phyloP scores from a whole-genome alignment of 2,329 filamentous ascomycete genomes.

The Botrytis aclada region DNA sequence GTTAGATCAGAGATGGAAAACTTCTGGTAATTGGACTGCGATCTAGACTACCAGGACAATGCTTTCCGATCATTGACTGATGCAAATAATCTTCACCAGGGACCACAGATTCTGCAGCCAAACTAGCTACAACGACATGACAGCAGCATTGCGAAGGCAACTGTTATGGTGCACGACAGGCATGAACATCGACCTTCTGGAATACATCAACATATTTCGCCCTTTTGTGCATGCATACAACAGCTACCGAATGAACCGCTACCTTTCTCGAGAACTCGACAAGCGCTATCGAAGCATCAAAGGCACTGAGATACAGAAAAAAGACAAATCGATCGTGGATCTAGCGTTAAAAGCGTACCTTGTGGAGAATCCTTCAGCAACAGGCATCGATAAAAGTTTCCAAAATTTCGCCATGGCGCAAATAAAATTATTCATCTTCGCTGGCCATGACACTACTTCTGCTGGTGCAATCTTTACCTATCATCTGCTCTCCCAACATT shows the following conservation, averaged over 20 bases:
- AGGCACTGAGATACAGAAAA: neutral
- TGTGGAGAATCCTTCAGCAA: neutral
- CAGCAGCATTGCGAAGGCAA: neutral
- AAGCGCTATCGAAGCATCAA: neutral
- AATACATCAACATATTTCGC: slow-evolving; percentile 11
- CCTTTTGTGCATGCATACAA: neutral
- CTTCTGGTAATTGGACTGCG: neutral
- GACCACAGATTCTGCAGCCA: neutral
- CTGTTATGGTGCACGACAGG: neutral
- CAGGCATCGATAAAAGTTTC: neutral
- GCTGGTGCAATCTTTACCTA: slow-evolving; percentile 21
- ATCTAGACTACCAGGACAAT: neutral
- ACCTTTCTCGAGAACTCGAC: neutral
- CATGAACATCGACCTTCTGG: neutral
- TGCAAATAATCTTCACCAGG: neutral
- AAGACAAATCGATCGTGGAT: neutral
- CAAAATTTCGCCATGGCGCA: neutral
- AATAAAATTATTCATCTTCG: slow-evolving; percentile 28
- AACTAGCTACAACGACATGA: slow-evolving; percentile 1
- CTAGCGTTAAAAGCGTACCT: slow-evolving; percentile 13
- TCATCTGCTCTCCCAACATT: slow-evolving; percentile 24
- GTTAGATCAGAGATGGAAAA: neutral
- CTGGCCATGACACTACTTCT: slow-evolving; percentile 30
- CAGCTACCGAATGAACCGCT: slow-evolving; percentile 9
- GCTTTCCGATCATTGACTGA: too few relatives aligned